Conservation (phyloP, 2,329 filamentous ascomycete genomes). For the Alternaria brassicicola region DNA sequence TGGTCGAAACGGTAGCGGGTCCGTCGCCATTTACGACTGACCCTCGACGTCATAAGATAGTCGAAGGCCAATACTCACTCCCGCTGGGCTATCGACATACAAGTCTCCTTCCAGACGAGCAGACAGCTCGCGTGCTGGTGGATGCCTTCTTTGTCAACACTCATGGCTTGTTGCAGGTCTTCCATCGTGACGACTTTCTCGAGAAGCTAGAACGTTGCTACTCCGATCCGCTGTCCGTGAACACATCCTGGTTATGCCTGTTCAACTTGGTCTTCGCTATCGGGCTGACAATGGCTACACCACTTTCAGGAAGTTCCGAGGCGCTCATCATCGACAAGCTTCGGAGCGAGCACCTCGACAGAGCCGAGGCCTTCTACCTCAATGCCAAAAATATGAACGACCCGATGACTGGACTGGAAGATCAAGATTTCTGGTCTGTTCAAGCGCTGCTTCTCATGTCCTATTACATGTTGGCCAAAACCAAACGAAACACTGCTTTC, state of each 20-base stretch:
- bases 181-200: conserved; percentile 60
- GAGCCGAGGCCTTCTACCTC: conserved; percentile 67
- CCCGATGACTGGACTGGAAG: conserved; percentile 60
- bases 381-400: conserved; percentile 62
- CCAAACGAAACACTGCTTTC: conserved; percentile 68
- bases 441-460: conserved; percentile 69
- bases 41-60: conserved; percentile 62
- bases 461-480: conserved; percentile 66
- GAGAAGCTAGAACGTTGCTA: conserved; percentile 61
- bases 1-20: conserved; percentile 63
- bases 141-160: conserved; percentile 69
- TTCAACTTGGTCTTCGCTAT: conserved; percentile 68
- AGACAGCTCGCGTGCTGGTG: conserved; percentile 61
- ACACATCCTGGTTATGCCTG: conserved; percentile 62
- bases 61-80: conserved; percentile 60
- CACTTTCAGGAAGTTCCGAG: conserved; percentile 57
- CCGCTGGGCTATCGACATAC: conserved; percentile 56
- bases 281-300: conserved; percentile 64
- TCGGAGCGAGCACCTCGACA: conserved; percentile 55
- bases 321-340: conserved; percentile 60
- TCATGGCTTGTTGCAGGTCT: conserved; percentile 65
- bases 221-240: conserved; percentile 57
- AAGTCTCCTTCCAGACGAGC: conserved; percentile 62
- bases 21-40: conserved; percentile 64
- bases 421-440: conserved; percentile 69